phyloP scores from a whole-genome alignment of 2,329 filamentous ascomycete species.

The Pyrenochaeta sp. region DNA sequence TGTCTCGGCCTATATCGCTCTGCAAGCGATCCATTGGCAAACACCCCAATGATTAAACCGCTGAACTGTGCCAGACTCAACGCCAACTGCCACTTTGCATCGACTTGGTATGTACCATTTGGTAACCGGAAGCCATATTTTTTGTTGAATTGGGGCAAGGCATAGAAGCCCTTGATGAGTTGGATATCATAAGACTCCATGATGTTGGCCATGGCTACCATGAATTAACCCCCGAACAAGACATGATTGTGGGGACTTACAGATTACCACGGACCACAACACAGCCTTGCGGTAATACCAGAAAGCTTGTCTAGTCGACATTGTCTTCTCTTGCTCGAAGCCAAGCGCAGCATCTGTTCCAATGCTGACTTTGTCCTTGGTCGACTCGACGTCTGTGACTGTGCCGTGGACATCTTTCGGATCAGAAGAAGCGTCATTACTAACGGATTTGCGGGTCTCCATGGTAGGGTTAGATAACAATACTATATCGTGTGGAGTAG shows the following conservation, averaged over 20 bases:
- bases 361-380: neutral
- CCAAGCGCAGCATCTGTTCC: conserved; percentile 7
- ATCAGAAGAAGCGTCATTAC: neutral
- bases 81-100: conserved; percentile 51
- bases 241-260: no score
- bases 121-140: conserved; percentile 45
- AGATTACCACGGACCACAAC: conserved; percentile 80
- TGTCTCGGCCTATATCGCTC: conserved; percentile 46
- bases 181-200: conserved; percentile 88
- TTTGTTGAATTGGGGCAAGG: conserved; percentile 49
- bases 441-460: neutral
- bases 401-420: neutral
- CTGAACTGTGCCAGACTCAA: conserved; percentile 2
- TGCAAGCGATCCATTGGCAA: conserved; percentile 49
- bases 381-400: neutral
- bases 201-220: conserved; percentile 72
- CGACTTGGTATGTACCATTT: conserved; percentile 45
- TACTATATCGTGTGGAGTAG: neutral
- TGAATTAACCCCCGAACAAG: no score
- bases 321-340: conserved; percentile 6
- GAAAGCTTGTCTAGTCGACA: conserved; percentile 70
- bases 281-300: conserved; percentile 83
- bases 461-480: neutral
- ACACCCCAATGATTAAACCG: conserved; percentile 45
- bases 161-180: conserved; percentile 78